Evolutionary conservation across 2,329 filamentous ascomycete genomes (phyloP).

Genomic region (Cercospora canescens): DNA sequence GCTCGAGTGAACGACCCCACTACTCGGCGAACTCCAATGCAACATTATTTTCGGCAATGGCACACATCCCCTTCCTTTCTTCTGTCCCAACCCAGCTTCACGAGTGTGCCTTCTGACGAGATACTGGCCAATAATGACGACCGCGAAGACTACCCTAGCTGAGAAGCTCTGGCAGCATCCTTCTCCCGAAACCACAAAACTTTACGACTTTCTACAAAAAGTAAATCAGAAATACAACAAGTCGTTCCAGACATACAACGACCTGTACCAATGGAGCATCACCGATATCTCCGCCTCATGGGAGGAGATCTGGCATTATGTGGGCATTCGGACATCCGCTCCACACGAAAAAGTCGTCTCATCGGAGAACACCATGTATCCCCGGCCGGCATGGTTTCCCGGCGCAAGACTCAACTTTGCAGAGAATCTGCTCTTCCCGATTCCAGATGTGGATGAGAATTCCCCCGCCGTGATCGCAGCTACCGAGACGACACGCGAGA

Average conservation of each 20-base stretch:
- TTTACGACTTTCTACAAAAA: constrained; percentile 53
- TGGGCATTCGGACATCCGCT: constrained; percentile 69
- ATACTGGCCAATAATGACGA: not conserved
- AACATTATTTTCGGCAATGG: not conserved
- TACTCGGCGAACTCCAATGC: not conserved
- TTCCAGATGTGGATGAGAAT: constrained; percentile 57
- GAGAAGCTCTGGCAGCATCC: constrained; percentile 40
- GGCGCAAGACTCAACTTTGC: constrained; percentile 85
- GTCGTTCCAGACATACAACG: constrained; percentile 65
- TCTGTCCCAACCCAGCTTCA: not conserved
- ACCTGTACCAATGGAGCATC: constrained; percentile 85
- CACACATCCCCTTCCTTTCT: not conserved
- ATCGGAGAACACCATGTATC: constrained; percentile 71
- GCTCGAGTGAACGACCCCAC: constrained; percentile 5
- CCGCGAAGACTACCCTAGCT: constrained; percentile 1
- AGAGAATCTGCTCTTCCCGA: constrained; percentile 87
- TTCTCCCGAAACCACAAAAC: constrained; percentile 43
- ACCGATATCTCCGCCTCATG: constrained; percentile 76
- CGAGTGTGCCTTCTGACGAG: not conserved
- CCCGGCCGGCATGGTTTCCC: constrained; percentile 81
- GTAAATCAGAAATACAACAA: constrained; percentile 69
- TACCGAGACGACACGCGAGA: constrained; percentile 70
- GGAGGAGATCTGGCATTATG: constrained; percentile 82
- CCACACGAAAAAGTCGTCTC: constrained; percentile 68
- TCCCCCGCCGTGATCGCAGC: constrained; percentile 73